A percentile compares a stretch with the other conserved stretches of the same genome.
Conservation (phyloP, 2,329 filamentous ascomycete genomes). For the Chalaropsis thielavioides region DNA sequence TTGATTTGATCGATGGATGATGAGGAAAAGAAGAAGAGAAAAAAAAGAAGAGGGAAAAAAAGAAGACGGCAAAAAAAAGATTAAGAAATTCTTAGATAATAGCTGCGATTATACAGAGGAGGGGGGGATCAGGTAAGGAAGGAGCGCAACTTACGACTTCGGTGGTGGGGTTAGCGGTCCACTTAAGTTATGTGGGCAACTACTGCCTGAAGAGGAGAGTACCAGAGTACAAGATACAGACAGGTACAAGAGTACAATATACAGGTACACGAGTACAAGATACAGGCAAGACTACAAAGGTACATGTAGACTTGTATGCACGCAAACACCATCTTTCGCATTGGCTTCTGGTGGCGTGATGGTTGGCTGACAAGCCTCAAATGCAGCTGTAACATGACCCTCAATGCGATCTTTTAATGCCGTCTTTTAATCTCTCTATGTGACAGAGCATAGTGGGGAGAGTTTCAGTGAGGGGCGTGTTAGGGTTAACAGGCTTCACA, state of each 20-base stretch:
- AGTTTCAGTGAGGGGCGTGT: no score
- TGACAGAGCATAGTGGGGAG: not conserved
- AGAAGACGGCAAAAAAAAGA: not conserved
- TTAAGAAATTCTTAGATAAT: not conserved
- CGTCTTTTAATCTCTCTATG: not conserved
- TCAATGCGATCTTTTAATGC: slow-evolving; percentile 1
- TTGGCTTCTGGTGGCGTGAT: slow-evolving; percentile 21
- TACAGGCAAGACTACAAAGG: no score
- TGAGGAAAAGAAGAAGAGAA: slow-evolving; percentile 16
- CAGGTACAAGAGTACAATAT: no score
- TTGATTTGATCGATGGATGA: slow-evolving; percentile 20
- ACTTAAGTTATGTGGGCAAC: slow-evolving; percentile 1
- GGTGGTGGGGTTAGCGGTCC: not conserved
- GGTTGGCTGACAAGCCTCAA: slow-evolving; percentile 17
- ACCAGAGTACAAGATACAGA: not conserved
- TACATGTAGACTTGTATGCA: no score
- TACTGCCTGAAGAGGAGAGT: not conserved
- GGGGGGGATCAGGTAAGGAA: not conserved
- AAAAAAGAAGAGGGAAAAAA: not conserved
- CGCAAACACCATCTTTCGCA: not conserved
- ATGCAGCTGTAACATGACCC: not conserved
- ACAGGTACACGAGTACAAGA: no score
- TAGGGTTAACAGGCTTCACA: not conserved
- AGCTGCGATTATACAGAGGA: not conserved
- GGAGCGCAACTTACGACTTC: not conserved